Evolutionary conservation across 225 moss, liverwort and hornwort genomes (phyloP).

Genomic region (Bryoerythrophyllum caledonicum): DNA sequence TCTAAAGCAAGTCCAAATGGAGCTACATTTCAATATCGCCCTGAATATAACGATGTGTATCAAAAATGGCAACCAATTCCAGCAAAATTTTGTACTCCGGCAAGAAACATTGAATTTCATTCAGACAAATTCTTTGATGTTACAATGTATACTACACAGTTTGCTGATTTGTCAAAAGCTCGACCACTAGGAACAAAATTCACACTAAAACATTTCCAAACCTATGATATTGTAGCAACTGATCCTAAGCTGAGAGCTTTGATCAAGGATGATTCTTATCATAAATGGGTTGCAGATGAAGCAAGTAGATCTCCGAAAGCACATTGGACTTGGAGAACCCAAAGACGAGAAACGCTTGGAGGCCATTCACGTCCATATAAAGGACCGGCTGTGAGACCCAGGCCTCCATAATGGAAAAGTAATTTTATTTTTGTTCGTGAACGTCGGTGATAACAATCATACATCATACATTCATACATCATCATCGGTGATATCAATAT

Average conservation of each 20-base stretch:
- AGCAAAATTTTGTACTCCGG: neutral
- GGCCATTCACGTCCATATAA: neutral
- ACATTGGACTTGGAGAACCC: conserved; percentile 17
- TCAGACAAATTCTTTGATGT: neutral
- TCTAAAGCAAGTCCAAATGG: accelerated
- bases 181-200: neutral
- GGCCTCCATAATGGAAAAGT: conserved; percentile 5
- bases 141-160: conserved; percentile 26
- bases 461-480: too few species aligned
- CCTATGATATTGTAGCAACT: conserved; percentile 23
- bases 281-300: conserved; percentile 24
- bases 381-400: neutral
- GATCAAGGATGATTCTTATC: conserved; percentile 21
- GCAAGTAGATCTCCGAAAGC: neutral
- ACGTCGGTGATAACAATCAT: too few species aligned
- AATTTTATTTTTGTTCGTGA: neutral
- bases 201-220: conserved; percentile 8
- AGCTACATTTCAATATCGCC: neutral
- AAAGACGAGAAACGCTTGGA: neutral
- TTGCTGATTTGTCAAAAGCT: conserved; percentile 21
- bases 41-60: neutral
- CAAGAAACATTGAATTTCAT: neutral
- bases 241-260: conserved; percentile 12
- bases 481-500: too few species aligned
- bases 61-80: neutral